These are phyloP conservation scores for Backusella psychrophila DNA, from an alignment of 192 early-diverging fungal species.

Conservation along the genomic window DNA sequence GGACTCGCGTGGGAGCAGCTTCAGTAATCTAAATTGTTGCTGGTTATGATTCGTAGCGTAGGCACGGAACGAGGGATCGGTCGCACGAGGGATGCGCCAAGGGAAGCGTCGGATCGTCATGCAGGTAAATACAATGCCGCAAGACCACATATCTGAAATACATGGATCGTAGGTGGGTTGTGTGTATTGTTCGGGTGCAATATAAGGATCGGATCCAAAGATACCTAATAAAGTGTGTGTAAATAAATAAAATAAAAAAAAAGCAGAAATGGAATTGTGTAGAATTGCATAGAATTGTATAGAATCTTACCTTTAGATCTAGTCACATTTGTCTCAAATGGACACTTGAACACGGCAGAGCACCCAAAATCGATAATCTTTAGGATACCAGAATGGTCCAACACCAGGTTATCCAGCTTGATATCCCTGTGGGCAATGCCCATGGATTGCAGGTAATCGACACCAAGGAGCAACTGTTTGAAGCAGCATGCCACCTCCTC, in stretches of 20 bases:
- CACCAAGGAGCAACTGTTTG: slow-evolving; percentile 77
- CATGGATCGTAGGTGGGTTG: slow-evolving; percentile 76
- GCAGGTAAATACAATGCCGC: slow-evolving; percentile 84
- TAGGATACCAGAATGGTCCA: slow-evolving; percentile 70
- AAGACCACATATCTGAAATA: slow-evolving; percentile 84
- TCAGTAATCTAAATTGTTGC: slow-evolving; percentile 48
- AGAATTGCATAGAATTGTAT: background rate
- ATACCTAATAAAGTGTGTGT: slow-evolving; percentile 51
- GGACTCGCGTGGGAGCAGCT: slow-evolving; percentile 58
- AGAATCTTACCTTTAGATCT: slow-evolving; percentile 40
- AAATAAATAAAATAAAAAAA: background rate
- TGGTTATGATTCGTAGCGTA: slow-evolving; percentile 39
- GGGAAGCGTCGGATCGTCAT: slow-evolving; percentile 68
- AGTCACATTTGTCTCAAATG: slow-evolving; percentile 61
- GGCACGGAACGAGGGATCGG: slow-evolving; percentile 61
- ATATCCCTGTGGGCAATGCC: slow-evolving; percentile 94
- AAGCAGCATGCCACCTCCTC: slow-evolving; percentile 86
- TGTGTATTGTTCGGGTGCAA: slow-evolving; percentile 82
- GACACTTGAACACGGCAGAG: slow-evolving; percentile 80
- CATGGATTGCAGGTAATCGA: slow-evolving; percentile 82
- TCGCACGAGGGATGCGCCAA: slow-evolving; percentile 54
- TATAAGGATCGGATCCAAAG: slow-evolving; percentile 91
- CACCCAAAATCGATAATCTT: slow-evolving; percentile 98
- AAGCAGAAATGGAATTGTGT: slow-evolving; percentile 36
- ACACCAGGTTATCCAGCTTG: slow-evolving; percentile 86